Evolutionary conservation across 2,329 filamentous ascomycete species (phyloP).

Genomic region (Chaetoscypha palmicola): DNA sequence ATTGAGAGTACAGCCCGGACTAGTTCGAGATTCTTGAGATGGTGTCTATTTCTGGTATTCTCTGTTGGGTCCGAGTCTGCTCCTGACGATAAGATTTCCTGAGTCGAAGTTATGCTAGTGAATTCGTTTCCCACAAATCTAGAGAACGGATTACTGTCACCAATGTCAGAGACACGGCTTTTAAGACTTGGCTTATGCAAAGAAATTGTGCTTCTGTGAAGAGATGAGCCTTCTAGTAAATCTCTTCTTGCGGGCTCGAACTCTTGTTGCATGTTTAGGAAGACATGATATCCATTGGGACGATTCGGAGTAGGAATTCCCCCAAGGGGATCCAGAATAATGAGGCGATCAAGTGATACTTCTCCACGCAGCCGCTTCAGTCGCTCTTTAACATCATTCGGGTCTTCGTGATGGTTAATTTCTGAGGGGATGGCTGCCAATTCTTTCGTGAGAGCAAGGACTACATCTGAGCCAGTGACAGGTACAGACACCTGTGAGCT

Average conservation of each 20-base stretch:
- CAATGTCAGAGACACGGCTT: slow-evolving; percentile 18
- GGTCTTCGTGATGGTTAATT: slow-evolving; percentile 35
- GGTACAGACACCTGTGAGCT: slow-evolving; percentile 40
- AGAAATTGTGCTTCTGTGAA: neutral
- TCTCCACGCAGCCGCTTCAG: slow-evolving; percentile 39
- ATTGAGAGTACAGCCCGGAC: slow-evolving; percentile 64
- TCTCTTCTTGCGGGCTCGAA: slow-evolving; percentile 62
- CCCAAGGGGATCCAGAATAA: slow-evolving; percentile 79
- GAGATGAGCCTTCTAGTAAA: slow-evolving; percentile 34
- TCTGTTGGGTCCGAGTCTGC: slow-evolving; percentile 3
- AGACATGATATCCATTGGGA: slow-evolving; percentile 64
- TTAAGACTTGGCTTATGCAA: slow-evolving; percentile 1
- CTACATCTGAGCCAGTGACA: slow-evolving; percentile 53
- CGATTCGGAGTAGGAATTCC: slow-evolving; percentile 66
- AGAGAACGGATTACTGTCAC: slow-evolving; percentile 38
- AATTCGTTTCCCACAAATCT: slow-evolving; percentile 33
- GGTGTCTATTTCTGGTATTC: slow-evolving; percentile 34
- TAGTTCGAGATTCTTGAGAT: slow-evolving; percentile 67
- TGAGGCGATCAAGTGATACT: slow-evolving; percentile 72
- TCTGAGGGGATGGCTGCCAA: slow-evolving; percentile 57
- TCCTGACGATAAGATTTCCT: neutral
- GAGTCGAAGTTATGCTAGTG: slow-evolving; percentile 1
- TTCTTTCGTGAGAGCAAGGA: slow-evolving; percentile 70
- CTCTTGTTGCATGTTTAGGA: slow-evolving; percentile 91
- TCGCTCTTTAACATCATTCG: slow-evolving; percentile 33